Conservation (phyloP, 192 early-diverging fungal species). For the Gigaspora rosea region DNA sequence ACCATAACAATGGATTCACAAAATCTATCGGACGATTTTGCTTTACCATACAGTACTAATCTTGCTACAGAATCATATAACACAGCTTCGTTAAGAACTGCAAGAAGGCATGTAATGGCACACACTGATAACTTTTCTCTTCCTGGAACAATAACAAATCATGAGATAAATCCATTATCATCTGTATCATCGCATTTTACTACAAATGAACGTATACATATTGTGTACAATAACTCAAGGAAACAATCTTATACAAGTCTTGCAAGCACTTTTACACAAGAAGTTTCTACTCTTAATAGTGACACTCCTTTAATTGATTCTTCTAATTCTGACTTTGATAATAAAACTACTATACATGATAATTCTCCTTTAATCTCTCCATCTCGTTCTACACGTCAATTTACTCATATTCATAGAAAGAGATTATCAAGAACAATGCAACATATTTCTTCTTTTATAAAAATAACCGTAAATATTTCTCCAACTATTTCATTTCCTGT, state of each 20-base stretch:
- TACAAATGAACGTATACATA: slow-evolving; percentile 9
- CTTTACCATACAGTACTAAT: too few relatives aligned
- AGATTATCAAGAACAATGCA: slow-evolving; percentile 28
- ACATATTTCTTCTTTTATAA: slow-evolving; percentile 42
- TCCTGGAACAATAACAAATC: not conserved
- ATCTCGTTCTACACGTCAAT: slow-evolving; percentile 18
- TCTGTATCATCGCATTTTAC: not conserved
- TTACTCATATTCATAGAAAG: slow-evolving; percentile 27
- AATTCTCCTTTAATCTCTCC: not conserved
- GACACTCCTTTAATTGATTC: not conserved
- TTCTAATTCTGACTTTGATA: not conserved
- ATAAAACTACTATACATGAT: not conserved
- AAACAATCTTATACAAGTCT: not conserved
- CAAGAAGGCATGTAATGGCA: not conserved
- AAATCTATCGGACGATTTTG: too few relatives aligned
- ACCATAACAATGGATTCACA: too few relatives aligned
- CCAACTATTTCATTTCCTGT: slow-evolving; percentile 45
- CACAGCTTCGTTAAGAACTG: not conserved
- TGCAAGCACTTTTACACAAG: too few relatives aligned
- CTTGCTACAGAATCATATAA: too few relatives aligned
- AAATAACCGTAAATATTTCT: slow-evolving; percentile 46
- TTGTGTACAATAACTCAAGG: not conserved
- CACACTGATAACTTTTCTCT: not conserved
- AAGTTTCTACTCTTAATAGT: not conserved
- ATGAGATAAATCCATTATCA: not conserved